These are phyloP conservation scores for Exophiala xenobiotica DNA, from an alignment of 2,329 filamentous ascomycete species.

Conservation along the genomic window DNA sequence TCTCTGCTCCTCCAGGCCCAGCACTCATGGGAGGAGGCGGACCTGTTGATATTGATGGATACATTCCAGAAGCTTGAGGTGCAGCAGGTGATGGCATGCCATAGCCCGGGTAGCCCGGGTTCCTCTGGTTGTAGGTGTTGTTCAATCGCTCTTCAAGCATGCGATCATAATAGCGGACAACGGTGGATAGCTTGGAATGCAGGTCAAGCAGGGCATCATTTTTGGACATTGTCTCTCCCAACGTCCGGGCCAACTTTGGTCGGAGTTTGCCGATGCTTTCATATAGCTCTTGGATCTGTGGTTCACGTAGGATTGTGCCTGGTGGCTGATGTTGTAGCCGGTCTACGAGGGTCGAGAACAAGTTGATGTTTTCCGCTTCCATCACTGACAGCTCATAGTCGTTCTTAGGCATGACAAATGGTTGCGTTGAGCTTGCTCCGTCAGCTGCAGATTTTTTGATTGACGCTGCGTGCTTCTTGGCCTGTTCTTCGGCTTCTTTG, in stretches of 20 bases:
- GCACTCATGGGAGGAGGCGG: slow-evolving; percentile 40
- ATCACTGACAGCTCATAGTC: slow-evolving; percentile 92
- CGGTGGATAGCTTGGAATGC: slow-evolving; percentile 91
- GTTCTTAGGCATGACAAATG: slow-evolving; percentile 69
- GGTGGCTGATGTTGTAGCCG: slow-evolving; percentile 91
- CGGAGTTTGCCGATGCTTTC: slow-evolving; percentile 92
- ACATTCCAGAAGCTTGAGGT: slow-evolving; percentile 59
- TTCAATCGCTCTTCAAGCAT: slow-evolving; percentile 96
- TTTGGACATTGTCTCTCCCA: slow-evolving; percentile 99
- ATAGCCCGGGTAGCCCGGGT: slow-evolving; percentile 56
- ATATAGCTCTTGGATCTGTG: slow-evolving; percentile 96
- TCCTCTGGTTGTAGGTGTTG: slow-evolving; percentile 75
- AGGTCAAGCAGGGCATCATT: slow-evolving; percentile 93
- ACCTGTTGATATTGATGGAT: slow-evolving; percentile 66
- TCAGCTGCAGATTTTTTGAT: slow-evolving; percentile 68
- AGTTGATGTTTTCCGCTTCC: slow-evolving; percentile 95
- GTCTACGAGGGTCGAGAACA: slow-evolving; percentile 92
- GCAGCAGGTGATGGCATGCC: slow-evolving; percentile 45
- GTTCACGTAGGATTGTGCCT: slow-evolving; percentile 92
- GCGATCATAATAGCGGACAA: slow-evolving; percentile 94
- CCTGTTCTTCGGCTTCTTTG: slow-evolving; percentile 97
- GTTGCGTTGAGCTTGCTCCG: slow-evolving; percentile 53
- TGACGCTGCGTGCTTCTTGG: slow-evolving; percentile 80
- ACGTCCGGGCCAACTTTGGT: slow-evolving; percentile 90
- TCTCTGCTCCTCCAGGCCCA: slow-evolving; percentile 63